Evolutionary conservation across 306 rosid genomes (phyloP).

Genomic region (Citrullus amarus): DNA sequence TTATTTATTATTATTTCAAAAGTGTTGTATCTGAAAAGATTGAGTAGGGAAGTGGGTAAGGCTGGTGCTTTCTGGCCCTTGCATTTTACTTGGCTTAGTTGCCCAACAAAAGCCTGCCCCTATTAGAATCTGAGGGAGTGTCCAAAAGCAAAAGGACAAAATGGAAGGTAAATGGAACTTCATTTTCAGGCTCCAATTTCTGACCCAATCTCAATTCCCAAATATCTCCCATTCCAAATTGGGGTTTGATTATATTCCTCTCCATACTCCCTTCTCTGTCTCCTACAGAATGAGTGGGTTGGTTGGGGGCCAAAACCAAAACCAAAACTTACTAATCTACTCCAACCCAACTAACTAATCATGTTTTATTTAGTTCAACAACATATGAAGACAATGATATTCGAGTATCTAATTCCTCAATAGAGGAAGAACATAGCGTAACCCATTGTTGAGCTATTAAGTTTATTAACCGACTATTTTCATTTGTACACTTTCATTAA

Average conservation of each 20-base stretch:
- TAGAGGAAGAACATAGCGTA: too few relatives aligned
- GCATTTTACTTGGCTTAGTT: not conserved
- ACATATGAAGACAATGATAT: too few relatives aligned
- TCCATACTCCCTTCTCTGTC: not conserved
- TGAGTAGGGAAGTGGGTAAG: not conserved
- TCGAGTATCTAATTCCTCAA: too few relatives aligned
- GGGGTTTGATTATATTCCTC: not conserved
- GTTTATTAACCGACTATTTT: too few relatives aligned
- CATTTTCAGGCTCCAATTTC: not conserved
- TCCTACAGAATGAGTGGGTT: not conserved
- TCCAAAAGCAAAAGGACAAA: conserved; percentile 2
- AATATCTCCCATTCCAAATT: not conserved
- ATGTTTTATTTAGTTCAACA: too few relatives aligned
- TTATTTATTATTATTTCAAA: too few relatives aligned
- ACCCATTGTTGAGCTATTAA: too few relatives aligned
- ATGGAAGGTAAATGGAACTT: not conserved
- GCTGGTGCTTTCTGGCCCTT: too few relatives aligned
- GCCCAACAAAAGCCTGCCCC: not conserved
- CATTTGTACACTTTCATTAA: too few relatives aligned
- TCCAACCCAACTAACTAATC: too few relatives aligned
- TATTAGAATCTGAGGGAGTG: not conserved
- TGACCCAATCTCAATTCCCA: not conserved
- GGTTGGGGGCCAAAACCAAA: not conserved
- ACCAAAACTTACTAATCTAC: too few relatives aligned
- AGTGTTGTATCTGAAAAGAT: not conserved